A percentile compares a stretch with the other conserved stretches of the same genome.
These are phyloP conservation scores for Russula ochroleuca DNA, from an alignment of 768 basidiomycete species.

Conservation along the genomic window DNA sequence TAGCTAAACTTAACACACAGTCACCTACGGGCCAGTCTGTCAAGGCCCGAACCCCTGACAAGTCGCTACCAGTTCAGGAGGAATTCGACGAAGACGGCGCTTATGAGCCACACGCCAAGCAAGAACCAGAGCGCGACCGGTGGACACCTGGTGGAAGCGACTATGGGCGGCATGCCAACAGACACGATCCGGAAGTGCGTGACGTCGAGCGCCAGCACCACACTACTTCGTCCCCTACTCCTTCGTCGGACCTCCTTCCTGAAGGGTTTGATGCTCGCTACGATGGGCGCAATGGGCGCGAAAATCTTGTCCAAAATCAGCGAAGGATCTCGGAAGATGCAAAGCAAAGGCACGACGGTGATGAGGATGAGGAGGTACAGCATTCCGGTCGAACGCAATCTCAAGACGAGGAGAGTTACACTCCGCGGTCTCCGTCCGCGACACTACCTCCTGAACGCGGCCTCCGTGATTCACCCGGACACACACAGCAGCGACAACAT, in stretches of 20 bases:
- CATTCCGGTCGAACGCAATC: slow-evolving; percentile 18
- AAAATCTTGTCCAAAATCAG: background rate
- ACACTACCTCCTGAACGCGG: slow-evolving; percentile 17
- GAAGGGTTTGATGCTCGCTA: slow-evolving; percentile 24
- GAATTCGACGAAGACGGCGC: slow-evolving; percentile 25
- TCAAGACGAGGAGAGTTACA: slow-evolving; percentile 29
- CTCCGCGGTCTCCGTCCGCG: slow-evolving; percentile 26
- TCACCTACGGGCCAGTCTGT: slow-evolving; percentile 22
- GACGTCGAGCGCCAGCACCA: slow-evolving; percentile 21
- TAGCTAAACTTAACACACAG: slow-evolving; percentile 14
- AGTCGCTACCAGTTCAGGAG: slow-evolving; percentile 28
- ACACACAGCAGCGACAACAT: slow-evolving; percentile 8
- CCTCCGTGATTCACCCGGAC: slow-evolving; percentile 14
- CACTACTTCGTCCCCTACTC: slow-evolving; percentile 21
- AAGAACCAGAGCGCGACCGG: slow-evolving; percentile 20
- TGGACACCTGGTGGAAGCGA: slow-evolving; percentile 22
- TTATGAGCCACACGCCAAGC: slow-evolving; percentile 9
- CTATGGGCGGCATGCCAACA: slow-evolving; percentile 17
- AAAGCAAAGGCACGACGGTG: slow-evolving; percentile 6
- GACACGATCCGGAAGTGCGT: slow-evolving; percentile 22
- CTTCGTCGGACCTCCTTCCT: slow-evolving; percentile 28
- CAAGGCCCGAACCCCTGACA: slow-evolving; percentile 28
- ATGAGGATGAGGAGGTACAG: slow-evolving; percentile 18
- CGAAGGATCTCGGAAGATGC: slow-evolving; percentile 12
- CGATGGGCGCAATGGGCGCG: slow-evolving; percentile 20